These are phyloP conservation scores for Penicillium herquei DNA, from an alignment of 495 filamentous ascomycete species.

Conservation along the genomic window DNA sequence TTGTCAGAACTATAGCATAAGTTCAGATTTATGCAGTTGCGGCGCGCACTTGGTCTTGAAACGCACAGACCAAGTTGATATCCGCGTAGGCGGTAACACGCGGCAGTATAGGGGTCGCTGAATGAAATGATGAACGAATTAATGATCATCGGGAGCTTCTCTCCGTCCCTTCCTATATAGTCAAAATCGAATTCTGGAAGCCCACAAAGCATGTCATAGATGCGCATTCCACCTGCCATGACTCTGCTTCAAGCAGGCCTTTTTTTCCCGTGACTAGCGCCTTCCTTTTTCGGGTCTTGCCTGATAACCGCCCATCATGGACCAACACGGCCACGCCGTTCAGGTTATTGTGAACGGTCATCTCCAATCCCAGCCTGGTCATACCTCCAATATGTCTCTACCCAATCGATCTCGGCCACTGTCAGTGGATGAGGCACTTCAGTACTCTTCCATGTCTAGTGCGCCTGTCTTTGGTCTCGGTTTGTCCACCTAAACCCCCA, in stretches of 20 bases:
- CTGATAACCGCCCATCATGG: constrained; percentile 34
- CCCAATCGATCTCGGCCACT: constrained; percentile 45
- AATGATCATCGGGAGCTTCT: constrained; percentile 16
- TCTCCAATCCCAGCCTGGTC: constrained; percentile 27
- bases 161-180: background rate
- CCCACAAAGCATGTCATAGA: constrained; percentile 18
- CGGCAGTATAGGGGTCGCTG: constrained; percentile 28
- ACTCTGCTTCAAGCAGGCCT: constrained; percentile 53
- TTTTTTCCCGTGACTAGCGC: constrained; percentile 40
- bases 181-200: background rate
- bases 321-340: constrained; percentile 41
- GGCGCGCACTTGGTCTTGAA: constrained; percentile 20
- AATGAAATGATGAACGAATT: constrained; percentile 22
- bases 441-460: constrained; percentile 88
- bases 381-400: constrained; percentile 26
- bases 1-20: too few relatives aligned
- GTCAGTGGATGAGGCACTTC: constrained; percentile 79
- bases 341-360: constrained; percentile 48
- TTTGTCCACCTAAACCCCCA: constrained; percentile 35
- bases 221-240: constrained; percentile 30
- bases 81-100: constrained; percentile 32
- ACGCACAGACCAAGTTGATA: constrained; percentile 34
- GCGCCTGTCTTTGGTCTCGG: constrained; percentile 84
- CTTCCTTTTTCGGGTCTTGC: constrained; percentile 27
- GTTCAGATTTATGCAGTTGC: background rate